Conservation (phyloP, 2,329 filamentous ascomycete species). For the Aphanoascus verrucosus region DNA sequence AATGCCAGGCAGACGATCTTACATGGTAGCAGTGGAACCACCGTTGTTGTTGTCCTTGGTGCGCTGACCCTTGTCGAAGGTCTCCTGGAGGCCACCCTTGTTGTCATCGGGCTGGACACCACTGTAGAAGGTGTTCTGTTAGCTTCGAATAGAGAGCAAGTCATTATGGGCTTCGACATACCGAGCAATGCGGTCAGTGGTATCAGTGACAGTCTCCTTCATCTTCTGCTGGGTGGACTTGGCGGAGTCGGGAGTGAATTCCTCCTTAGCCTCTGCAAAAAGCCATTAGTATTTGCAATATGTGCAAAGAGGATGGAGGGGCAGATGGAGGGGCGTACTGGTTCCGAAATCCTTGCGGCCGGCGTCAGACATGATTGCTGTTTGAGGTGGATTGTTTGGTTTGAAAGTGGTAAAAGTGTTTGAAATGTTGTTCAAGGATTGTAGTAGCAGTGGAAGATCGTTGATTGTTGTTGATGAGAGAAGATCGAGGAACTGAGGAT, state of each 20-base stretch:
- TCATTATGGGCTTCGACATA: constrained; percentile 19
- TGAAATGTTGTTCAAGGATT: background rate
- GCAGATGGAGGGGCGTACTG: constrained; percentile 27
- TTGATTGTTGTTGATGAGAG: background rate
- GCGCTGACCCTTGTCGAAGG: constrained; percentile 42
- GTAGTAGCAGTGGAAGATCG: background rate
- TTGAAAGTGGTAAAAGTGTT: background rate
- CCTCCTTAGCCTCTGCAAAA: constrained; percentile 45
- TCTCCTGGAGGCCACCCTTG: constrained; percentile 47
- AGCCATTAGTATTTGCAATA: constrained; percentile 17
- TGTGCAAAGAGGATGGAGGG: background rate
- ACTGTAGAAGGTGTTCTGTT: constrained; percentile 19
- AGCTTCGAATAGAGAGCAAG: background rate
- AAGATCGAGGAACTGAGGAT: background rate
- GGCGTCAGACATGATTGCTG: constrained; percentile 47
- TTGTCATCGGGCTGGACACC: constrained; percentile 42
- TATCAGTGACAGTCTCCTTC: constrained; percentile 47
- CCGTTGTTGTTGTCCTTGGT: constrained; percentile 34
- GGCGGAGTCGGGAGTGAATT: constrained; percentile 47
- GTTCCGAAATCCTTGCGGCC: constrained; percentile 51
- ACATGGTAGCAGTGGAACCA: constrained; percentile 32
- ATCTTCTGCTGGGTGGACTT: constrained; percentile 53
- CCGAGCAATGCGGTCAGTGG: constrained; percentile 45
- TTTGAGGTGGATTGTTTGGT: constrained; percentile 4
- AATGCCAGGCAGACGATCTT: constrained; percentile 17